These are phyloP conservation scores for Phytophthora foliorum DNA, from an alignment of 352 stramenopile genomes.

Conservation along the genomic window DNA sequence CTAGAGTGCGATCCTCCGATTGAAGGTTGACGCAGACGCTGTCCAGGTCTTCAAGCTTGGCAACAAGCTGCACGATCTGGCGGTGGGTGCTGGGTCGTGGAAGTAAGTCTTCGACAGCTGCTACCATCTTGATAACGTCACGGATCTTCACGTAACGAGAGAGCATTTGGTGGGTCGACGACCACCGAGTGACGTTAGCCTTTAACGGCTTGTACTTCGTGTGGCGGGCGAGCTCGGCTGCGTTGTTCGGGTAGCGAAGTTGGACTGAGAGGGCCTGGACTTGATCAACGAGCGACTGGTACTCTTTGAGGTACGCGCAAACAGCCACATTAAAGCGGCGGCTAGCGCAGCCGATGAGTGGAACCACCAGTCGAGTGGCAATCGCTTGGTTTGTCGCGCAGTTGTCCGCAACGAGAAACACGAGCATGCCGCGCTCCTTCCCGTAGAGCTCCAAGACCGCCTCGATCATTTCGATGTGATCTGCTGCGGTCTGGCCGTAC, in stretches of 20 bases:
- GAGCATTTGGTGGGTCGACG: slow-evolving; percentile 8
- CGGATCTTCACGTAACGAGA: slow-evolving; percentile 9
- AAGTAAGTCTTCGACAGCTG: slow-evolving; percentile 6
- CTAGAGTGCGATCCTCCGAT: neutral
- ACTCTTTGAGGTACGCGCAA: neutral
- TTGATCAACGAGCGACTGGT: neutral
- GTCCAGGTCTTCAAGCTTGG: neutral
- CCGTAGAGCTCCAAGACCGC: too few relatives aligned
- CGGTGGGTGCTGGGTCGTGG: slow-evolving; percentile 4
- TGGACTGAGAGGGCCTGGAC: neutral
- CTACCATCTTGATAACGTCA: slow-evolving; percentile 16
- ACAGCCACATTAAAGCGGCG: slow-evolving; percentile 10
- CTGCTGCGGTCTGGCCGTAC: slow-evolving; percentile 2
- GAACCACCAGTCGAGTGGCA: neutral
- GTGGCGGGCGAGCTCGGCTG: neutral
- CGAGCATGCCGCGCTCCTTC: too few relatives aligned
- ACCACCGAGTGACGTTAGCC: neutral
- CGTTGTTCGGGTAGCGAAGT: slow-evolving; percentile 3
- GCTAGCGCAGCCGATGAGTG: slow-evolving; percentile 10
- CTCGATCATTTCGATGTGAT: slow-evolving; percentile 14
- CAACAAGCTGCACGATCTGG: slow-evolving; percentile 3
- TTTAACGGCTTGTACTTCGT: slow-evolving; percentile 2
- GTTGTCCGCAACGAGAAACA: too few relatives aligned
- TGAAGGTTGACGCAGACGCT: slow-evolving; percentile 6
- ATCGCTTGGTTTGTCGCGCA: slow-evolving; percentile 14